Evolutionary conservation across 2,329 filamentous ascomycete species (phyloP).

Genomic region (Leptographium radiaticola): DNA sequence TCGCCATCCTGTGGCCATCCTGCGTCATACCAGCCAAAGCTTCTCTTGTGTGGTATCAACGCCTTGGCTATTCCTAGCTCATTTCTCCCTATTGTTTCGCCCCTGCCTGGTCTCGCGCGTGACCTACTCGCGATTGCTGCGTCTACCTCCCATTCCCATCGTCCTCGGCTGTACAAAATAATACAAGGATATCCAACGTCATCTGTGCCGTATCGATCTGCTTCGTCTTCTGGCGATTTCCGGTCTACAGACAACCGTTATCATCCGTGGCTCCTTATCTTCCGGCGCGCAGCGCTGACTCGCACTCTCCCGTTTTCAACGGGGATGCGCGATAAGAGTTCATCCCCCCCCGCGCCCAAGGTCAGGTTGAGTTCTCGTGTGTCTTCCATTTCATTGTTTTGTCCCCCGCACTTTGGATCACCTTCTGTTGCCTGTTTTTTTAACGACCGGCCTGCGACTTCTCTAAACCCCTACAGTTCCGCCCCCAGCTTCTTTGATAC

Average conservation of each 20-base stretch:
- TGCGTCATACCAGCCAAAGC: neutral
- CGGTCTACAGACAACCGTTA: neutral
- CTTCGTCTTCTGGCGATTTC: neutral
- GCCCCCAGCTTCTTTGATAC: no score
- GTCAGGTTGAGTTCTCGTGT: slow-evolving; percentile 4
- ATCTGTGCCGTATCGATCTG: neutral
- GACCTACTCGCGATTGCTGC: no score
- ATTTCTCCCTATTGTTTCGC: no score
- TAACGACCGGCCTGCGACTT: no score
- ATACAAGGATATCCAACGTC: no score
- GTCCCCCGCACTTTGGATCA: neutral
- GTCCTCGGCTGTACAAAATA: no score
- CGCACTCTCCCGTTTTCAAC: neutral
- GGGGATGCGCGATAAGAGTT: slow-evolving; percentile 6
- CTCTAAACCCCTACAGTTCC: no score
- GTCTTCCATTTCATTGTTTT: neutral
- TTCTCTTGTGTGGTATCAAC: neutral
- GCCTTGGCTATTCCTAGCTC: no score
- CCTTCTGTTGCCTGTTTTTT: no score
- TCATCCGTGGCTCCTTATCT: neutral
- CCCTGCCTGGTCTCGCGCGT: no score
- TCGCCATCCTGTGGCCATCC: neutral
- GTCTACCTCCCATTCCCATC: no score
- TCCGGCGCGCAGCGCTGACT: neutral
- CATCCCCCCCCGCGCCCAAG: neutral